Evolutionary conservation across 192 early-diverging fungal genomes (phyloP).

Genomic region (Jimgerdemannia flammicorona): DNA sequence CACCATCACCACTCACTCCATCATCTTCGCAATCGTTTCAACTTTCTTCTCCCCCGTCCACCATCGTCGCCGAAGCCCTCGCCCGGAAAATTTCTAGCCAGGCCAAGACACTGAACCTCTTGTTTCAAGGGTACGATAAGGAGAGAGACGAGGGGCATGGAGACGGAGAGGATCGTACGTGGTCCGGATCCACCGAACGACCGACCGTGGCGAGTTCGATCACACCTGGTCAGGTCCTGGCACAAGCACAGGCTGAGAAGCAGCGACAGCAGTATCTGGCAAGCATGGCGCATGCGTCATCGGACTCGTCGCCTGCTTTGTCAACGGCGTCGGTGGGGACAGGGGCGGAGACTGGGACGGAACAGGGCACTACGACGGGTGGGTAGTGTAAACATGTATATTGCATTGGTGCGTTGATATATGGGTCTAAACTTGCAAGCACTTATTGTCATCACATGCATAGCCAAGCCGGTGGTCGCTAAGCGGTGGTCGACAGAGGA

Average conservation of each 20-base stretch:
- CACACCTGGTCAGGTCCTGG: background rate
- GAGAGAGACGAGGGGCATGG: background rate
- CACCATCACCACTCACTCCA: background rate
- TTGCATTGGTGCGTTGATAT: background rate
- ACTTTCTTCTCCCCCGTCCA: background rate
- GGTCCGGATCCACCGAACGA: background rate
- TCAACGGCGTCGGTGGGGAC: background rate
- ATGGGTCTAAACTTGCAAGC: background rate
- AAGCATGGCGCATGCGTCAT: background rate
- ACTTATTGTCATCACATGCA: background rate
- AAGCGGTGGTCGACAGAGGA: background rate
- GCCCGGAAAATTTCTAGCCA: background rate
- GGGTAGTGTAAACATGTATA: background rate
- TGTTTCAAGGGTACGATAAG: background rate
- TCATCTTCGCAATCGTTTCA: background rate
- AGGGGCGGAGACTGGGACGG: background rate
- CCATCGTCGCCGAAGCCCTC: background rate
- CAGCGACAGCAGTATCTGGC: background rate
- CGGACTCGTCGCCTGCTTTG: background rate
- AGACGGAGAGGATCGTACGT: background rate
- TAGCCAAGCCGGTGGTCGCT: background rate
- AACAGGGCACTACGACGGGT: background rate
- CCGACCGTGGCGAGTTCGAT: background rate
- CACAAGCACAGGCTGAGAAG: background rate
- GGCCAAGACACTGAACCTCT: background rate